phyloP scores from a whole-genome alignment of 805 yeast genomes.

The Yamadazyma insecticola region DNA sequence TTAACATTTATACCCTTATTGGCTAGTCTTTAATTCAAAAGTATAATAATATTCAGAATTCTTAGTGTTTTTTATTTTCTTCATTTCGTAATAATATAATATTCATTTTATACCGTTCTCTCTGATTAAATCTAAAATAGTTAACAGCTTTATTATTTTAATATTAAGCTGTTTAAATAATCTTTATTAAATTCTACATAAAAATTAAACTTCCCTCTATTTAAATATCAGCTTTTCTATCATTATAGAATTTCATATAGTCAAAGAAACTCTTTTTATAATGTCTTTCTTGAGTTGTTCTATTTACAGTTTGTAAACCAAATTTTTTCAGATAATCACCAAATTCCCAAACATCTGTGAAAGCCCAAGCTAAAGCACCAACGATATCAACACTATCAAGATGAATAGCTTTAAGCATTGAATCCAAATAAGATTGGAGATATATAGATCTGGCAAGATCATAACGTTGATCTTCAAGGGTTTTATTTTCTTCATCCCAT shows the following conservation, averaged over 20 bases:
- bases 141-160: no score
- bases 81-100: no score
- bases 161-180: no score
- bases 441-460: constrained; percentile 26
- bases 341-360: constrained; percentile 31
- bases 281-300: constrained; percentile 21
- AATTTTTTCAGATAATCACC: constrained; percentile 18
- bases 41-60: no score
- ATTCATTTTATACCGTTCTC: no score
- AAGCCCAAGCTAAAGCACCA: constrained; percentile 30
- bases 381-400: constrained; percentile 21
- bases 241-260: constrained; percentile 9
- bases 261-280: constrained; percentile 19
- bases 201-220: no score
- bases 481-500: constrained; percentile 24
- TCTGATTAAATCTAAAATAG: no score
- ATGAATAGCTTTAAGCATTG: constrained; percentile 18
- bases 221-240: no score
- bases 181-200: no score
- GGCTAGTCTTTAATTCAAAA: no score
- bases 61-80: no score
- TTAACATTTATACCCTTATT: no score
- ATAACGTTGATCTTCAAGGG: constrained; percentile 17
- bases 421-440: constrained; percentile 21
- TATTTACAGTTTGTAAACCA: constrained; percentile 21